Evolutionary conservation across 2,329 filamentous ascomycete species (phyloP).

Genomic region (Byssoonygena ceratinophila): DNA sequence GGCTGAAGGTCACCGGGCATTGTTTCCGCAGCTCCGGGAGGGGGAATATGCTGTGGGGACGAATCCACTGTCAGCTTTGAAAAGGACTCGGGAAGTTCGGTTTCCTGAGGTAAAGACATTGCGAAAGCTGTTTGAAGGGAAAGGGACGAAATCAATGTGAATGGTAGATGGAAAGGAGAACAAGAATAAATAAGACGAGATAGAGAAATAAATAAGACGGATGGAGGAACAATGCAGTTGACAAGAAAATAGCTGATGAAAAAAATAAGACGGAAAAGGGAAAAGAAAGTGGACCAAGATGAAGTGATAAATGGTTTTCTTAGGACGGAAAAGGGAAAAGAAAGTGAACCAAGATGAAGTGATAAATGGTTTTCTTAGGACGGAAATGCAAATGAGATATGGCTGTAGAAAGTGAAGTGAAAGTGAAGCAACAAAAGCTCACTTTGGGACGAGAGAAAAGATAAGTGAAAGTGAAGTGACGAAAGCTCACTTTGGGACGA

Average conservation of each 20-base stretch:
- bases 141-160: background rate
- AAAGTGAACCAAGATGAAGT: background rate
- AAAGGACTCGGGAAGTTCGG: background rate
- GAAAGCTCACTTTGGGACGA: background rate
- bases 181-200: background rate
- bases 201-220: background rate
- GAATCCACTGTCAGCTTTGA: constrained; percentile 4
- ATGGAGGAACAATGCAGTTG: background rate
- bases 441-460: background rate
- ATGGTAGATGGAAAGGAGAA: background rate
- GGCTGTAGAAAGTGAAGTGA: background rate
- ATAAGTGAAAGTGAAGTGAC: background rate
- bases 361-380: background rate
- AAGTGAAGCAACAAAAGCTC: background rate
- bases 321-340: background rate
- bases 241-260: background rate
- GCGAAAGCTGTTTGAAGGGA: background rate
- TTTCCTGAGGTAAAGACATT: background rate
- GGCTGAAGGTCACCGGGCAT: constrained; percentile 97
- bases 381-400: background rate
- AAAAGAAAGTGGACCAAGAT: background rate
- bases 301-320: background rate
- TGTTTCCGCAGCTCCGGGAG: constrained; percentile 85
- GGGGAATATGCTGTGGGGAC: constrained; percentile 64
- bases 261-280: background rate